phyloP scores from a whole-genome alignment of 345 rosid species.

The Erucastrum elatum region DNA sequence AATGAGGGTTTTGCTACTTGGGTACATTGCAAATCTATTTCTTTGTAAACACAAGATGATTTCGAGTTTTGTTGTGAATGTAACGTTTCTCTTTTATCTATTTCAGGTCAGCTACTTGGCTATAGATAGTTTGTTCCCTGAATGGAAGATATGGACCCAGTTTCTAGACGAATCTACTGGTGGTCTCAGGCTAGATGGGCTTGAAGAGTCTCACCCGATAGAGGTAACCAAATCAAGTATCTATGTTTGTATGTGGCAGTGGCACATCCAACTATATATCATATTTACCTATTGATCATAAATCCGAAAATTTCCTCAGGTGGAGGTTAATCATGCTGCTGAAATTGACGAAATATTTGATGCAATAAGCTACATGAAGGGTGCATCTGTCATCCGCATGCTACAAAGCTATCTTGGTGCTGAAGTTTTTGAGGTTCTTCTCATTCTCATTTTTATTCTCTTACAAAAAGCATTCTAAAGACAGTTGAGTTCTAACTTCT shows the following conservation, averaged over 20 bases:
- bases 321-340: conserved; percentile 84
- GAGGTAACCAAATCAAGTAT: conserved; percentile 55
- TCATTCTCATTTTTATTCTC: conserved; percentile 2
- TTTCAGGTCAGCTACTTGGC: conserved; percentile 97
- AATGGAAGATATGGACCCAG: conserved; percentile 99
- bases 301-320: conserved; percentile 43
- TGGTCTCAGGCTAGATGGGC: conserved; percentile 92
- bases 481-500: not conserved
- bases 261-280: not conserved
- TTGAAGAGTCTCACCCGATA: conserved; percentile 95
- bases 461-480: not conserved
- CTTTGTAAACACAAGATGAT: conserved; percentile 4
- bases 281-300: conserved; percentile 3
- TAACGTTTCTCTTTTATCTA: conserved; percentile 14
- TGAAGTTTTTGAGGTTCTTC: conserved; percentile 80
- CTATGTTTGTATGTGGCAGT: not conserved
- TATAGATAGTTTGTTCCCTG: conserved; percentile 84
- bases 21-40: conserved; percentile 51
- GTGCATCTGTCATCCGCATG: conserved; percentile 95
- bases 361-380: conserved; percentile 90
- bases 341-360: conserved; percentile 96
- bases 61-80: conserved; percentile 12
- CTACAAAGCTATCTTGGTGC: conserved; percentile 97
- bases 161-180: conserved; percentile 83
- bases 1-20: conserved; percentile 99